Conservation (phyloP, 495 filamentous ascomycete genomes). For the Aspergillus kassunensis region DNA sequence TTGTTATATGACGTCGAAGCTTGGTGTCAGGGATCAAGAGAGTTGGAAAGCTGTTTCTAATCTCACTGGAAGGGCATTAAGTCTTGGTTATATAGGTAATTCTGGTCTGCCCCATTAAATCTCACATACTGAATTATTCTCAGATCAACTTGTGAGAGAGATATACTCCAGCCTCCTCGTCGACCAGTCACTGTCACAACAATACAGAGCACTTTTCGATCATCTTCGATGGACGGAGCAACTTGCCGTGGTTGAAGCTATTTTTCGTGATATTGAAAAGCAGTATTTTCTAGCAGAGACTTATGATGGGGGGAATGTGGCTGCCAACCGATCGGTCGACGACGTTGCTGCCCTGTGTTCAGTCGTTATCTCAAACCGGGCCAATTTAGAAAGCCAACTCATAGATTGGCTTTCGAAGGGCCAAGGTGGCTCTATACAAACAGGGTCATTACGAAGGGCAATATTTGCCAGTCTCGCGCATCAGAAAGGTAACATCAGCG, state of each 20-base stretch:
- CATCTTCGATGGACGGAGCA: slow-evolving; percentile 54
- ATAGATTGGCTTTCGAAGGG: slow-evolving; percentile 61
- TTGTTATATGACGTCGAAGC: slow-evolving; percentile 43
- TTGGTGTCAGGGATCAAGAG: slow-evolving; percentile 34
- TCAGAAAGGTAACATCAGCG: slow-evolving; percentile 39
- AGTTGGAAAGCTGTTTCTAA: slow-evolving; percentile 53
- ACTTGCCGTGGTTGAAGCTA: slow-evolving; percentile 50
- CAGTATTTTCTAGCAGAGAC: slow-evolving; percentile 38
- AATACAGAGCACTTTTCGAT: slow-evolving; percentile 43
- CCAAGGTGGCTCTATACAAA: slow-evolving; percentile 56
- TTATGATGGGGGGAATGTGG: slow-evolving; percentile 5
- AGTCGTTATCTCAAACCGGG: slow-evolving; percentile 28
- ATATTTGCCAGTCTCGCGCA: slow-evolving; percentile 57
- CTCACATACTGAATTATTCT: slow-evolving; percentile 19
- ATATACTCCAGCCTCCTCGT: slow-evolving; percentile 44
- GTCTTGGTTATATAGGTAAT: slow-evolving; percentile 71
- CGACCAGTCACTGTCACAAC: slow-evolving; percentile 21
- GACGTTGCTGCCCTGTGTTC: slow-evolving; percentile 42
- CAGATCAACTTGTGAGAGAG: slow-evolving; percentile 54
- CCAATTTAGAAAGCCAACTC: slow-evolving; percentile 47
- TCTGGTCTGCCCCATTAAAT: neutral
- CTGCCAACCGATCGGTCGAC: slow-evolving; percentile 19
- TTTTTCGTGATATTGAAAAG: slow-evolving; percentile 58
- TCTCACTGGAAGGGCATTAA: slow-evolving; percentile 61
- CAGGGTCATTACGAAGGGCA: slow-evolving; percentile 61